Percentiles rank a stretch among this genome's conserved stretches.
These are phyloP conservation scores for Suhomyces prunicola DNA, from an alignment of 805 yeast species.

Conservation along the genomic window DNA sequence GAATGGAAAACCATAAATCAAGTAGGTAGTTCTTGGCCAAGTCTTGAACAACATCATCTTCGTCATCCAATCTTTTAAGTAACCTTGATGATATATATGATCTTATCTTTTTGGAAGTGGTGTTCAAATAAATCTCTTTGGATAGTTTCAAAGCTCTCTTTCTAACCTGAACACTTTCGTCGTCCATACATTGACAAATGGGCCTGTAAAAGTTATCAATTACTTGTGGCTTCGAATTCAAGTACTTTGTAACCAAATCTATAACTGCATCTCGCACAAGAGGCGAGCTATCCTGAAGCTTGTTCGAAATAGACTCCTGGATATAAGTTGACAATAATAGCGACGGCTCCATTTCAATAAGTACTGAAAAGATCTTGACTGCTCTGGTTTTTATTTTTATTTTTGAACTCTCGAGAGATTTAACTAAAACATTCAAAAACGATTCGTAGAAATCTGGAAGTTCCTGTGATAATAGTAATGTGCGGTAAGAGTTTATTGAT, in stretches of 20 bases:
- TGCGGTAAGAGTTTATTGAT: constrained; percentile 16
- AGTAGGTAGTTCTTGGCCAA: constrained; percentile 34
- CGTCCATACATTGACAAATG: constrained; percentile 49
- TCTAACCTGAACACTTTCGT: constrained; percentile 63
- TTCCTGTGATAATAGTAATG: constrained; percentile 26
- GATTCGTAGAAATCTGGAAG: constrained; percentile 46
- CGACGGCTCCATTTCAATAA: constrained; percentile 52
- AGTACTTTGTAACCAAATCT: constrained; percentile 55
- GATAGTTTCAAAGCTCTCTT: constrained; percentile 57
- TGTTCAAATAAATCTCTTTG: constrained; percentile 42
- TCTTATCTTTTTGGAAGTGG: constrained; percentile 29
- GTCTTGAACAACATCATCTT: constrained; percentile 52
- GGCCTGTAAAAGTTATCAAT: constrained; percentile 48
- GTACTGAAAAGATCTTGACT: constrained; percentile 54
- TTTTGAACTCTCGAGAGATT: constrained; percentile 26
- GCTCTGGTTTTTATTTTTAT: constrained; percentile 50
- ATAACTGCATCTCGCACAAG: constrained; percentile 74
- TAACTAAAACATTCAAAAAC: constrained; percentile 48
- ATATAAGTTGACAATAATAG: constrained; percentile 51
- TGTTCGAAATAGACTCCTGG: constrained; percentile 47
- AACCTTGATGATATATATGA: constrained; percentile 49
- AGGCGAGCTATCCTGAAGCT: constrained; percentile 61
- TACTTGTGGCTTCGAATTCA: constrained; percentile 42
- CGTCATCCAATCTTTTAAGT: constrained; percentile 61
- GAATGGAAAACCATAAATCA: constrained; percentile 20